Conservation (phyloP, 805 yeast species). For the Yarrowia porcina region DNA sequence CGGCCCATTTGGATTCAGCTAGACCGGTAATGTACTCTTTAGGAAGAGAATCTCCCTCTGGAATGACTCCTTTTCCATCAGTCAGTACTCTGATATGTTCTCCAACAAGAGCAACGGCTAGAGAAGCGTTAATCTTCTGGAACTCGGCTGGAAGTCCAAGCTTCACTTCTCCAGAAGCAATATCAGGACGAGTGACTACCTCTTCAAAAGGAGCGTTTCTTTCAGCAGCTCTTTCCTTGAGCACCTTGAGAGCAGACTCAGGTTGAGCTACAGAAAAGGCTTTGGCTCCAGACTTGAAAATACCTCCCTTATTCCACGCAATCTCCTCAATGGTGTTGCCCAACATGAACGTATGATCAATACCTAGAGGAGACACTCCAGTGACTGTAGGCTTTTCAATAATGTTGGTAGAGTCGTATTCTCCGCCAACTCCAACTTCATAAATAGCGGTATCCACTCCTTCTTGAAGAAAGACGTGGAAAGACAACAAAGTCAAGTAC, state of each 20-base stretch:
- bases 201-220: conserved; percentile 49
- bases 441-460: conserved; percentile 91
- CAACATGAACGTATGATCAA: conserved; percentile 83
- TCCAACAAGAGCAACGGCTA: conserved; percentile 71
- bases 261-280: conserved; percentile 69
- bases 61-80: background rate
- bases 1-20: conserved; percentile 80
- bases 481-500: conserved; percentile 81
- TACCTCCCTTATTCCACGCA: conserved; percentile 96
- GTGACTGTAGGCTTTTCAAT: conserved; percentile 75
- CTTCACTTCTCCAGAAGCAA: conserved; percentile 34
- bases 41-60: conserved; percentile 28
- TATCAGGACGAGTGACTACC: conserved; percentile 47
- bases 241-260: conserved; percentile 47
- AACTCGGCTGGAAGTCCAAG: conserved; percentile 59
- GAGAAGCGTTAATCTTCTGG: conserved; percentile 80
- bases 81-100: conserved; percentile 42
- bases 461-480: conserved; percentile 84
- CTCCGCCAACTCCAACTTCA: conserved; percentile 99
- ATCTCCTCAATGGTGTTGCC: conserved; percentile 86
- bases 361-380: conserved; percentile 82
- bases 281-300: conserved; percentile 63
- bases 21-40: conserved; percentile 49
- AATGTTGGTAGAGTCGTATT: conserved; percentile 92
- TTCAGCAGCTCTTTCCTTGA: conserved; percentile 68